Conservation (phyloP, 2,329 filamentous ascomycete genomes). For the Chaetomium strumarium region DNA sequence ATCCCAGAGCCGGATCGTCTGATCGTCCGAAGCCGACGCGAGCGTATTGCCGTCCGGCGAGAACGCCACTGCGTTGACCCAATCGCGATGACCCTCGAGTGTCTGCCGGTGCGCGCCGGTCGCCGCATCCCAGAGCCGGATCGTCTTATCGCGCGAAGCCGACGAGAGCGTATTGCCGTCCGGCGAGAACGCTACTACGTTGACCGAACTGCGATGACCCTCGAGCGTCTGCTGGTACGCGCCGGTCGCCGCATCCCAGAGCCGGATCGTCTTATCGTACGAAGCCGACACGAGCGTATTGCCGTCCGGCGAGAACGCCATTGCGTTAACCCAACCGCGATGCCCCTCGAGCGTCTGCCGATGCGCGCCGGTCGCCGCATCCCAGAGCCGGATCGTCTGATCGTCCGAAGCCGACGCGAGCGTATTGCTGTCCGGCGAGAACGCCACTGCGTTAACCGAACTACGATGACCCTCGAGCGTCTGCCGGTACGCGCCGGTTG, state of each 20-base stretch:
- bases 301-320: too few relatives aligned
- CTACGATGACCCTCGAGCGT: neutral
- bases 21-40: neutral
- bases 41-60: too few relatives aligned
- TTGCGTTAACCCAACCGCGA: too few relatives aligned
- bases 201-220: neutral
- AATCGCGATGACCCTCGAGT: too few relatives aligned
- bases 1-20: neutral
- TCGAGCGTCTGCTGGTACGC: constrained; percentile 11
- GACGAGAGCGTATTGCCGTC: neutral
- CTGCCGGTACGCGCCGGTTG: neutral
- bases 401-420: too few relatives aligned
- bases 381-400: neutral
- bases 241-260: neutral
- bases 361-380: neutral
- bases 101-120: constrained; percentile 6
- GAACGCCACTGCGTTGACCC: too few relatives aligned
- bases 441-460: too few relatives aligned
- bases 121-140: neutral
- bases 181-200: neutral
- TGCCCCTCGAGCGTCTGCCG: constrained; percentile 13
- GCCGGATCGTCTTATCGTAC: neutral
- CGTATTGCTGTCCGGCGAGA: too few relatives aligned
- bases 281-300: too few relatives aligned
- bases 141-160: neutral